Conservation (phyloP, 495 filamentous ascomycete genomes). For the Penicillium nucicola region DNA sequence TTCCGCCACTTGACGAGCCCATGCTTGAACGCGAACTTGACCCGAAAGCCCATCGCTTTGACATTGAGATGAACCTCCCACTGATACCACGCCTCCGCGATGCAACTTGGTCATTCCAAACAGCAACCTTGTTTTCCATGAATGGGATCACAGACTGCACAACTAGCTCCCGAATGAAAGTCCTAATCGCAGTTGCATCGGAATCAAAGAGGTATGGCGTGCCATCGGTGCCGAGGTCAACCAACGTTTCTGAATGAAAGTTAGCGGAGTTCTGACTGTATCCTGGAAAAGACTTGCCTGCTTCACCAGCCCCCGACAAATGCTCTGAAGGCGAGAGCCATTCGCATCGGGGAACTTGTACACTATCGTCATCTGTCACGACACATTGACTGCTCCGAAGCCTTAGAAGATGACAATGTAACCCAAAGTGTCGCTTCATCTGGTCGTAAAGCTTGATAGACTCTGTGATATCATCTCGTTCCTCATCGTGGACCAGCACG, state of each 20-base stretch:
- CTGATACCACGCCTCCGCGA: slow-evolving; percentile 81
- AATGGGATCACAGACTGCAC: slow-evolving; percentile 88
- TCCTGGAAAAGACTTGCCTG: slow-evolving; percentile 38
- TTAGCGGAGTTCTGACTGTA: slow-evolving; percentile 15
- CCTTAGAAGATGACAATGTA: slow-evolving; percentile 90
- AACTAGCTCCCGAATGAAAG: slow-evolving; percentile 88
- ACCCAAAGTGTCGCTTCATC: slow-evolving; percentile 95
- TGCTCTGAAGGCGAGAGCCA: slow-evolving; percentile 91
- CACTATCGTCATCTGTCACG: slow-evolving; percentile 88
- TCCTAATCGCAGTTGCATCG: slow-evolving; percentile 79
- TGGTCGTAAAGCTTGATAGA: slow-evolving; percentile 88
- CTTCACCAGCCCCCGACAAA: slow-evolving; percentile 63
- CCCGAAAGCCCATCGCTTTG: slow-evolving; percentile 83
- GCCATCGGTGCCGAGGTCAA: slow-evolving; percentile 63
- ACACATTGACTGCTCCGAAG: slow-evolving; percentile 81
- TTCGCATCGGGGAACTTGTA: slow-evolving; percentile 72
- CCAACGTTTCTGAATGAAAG: slow-evolving; percentile 32
- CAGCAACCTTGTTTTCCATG: slow-evolving; percentile 86
- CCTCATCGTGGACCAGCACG: slow-evolving; percentile 95
- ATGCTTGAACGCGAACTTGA: slow-evolving; percentile 47
- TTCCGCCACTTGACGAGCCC: slow-evolving; percentile 47
- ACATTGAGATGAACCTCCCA: slow-evolving; percentile 88
- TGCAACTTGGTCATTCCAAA: slow-evolving; percentile 98
- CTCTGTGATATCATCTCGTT: slow-evolving; percentile 84
- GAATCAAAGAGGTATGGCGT: slow-evolving; percentile 85